Evolutionary conservation across 129 eudicot genomes (phyloP).

Genomic region (Pseudognaphalium luteoalbum): DNA sequence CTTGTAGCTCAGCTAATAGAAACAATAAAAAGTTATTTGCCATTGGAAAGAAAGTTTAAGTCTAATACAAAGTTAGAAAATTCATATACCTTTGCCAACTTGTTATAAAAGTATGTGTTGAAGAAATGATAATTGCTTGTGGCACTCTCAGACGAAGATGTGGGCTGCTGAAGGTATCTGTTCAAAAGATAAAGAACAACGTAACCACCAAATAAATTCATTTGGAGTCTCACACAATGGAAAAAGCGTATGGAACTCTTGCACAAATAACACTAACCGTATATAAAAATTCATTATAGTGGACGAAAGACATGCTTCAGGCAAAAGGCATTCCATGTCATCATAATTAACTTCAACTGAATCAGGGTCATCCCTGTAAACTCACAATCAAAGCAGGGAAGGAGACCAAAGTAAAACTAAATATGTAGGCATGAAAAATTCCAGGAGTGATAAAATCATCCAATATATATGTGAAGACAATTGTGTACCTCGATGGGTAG

Average conservation of each 20-base stretch:
- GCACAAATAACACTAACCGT: conserved; percentile 46
- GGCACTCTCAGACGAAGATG: conserved; percentile 31
- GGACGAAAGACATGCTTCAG: conserved; percentile 81
- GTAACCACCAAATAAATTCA: conserved; percentile 4
- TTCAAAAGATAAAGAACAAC: conserved; percentile 10
- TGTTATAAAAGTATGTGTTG: conserved; percentile 85
- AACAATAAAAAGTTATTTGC: conserved; percentile 17
- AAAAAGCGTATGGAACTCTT: neutral
- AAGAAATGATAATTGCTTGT: conserved; percentile 63
- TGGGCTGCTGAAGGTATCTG: conserved; percentile 71
- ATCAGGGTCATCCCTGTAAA: conserved; percentile 71
- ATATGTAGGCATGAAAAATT: conserved; percentile 13
- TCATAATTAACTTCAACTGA: conserved; percentile 57
- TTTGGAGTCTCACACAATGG: conserved; percentile 2
- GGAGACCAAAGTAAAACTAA: neutral
- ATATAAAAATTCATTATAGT: conserved; percentile 87
- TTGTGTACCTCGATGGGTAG: conserved; percentile 81
- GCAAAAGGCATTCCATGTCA: conserved; percentile 79
- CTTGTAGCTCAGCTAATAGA: conserved; percentile 44
- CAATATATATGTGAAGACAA: conserved; percentile 20
- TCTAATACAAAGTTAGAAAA: neutral
- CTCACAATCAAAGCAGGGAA: conserved; percentile 17
- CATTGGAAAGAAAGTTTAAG: neutral
- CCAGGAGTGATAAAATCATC: conserved; percentile 11
- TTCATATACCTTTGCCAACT: conserved; percentile 72